phyloP scores from a whole-genome alignment of 176 grass and related monocot species.

The Aegilops tauschii region DNA sequence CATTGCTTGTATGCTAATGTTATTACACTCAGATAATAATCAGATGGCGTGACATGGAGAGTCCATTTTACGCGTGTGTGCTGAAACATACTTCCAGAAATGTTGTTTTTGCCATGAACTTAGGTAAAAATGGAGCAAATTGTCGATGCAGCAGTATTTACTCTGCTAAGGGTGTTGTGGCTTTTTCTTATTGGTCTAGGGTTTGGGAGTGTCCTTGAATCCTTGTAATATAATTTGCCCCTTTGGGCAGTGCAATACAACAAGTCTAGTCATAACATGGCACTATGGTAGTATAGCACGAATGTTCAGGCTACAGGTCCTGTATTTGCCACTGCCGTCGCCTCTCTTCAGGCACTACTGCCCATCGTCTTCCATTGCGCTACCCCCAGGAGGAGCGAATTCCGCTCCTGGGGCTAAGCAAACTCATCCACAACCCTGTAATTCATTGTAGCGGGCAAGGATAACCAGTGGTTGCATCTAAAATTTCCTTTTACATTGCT shows the following conservation, averaged over 20 bases:
- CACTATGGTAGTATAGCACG: neutral
- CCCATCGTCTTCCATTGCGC: neutral
- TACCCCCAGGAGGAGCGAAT: neutral
- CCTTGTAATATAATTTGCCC: neutral
- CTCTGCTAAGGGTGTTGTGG: neutral
- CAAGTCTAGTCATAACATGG: neutral
- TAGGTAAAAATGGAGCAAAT: neutral
- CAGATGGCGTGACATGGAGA: neutral
- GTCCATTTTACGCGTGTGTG: constrained; percentile 1
- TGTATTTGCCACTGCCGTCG: neutral
- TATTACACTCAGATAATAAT: constrained; percentile 5
- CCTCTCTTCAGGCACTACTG: neutral
- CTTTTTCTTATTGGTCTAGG: neutral
- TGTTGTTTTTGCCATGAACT: neutral
- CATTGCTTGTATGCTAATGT: neutral
- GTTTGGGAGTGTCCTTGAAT: neutral
- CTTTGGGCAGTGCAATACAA: neutral
- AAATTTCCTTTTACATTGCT: neutral
- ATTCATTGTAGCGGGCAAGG: neutral
- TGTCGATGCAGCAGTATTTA: neutral
- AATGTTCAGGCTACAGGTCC: neutral
- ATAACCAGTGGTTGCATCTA: constrained; percentile 5
- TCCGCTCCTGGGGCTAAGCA: neutral
- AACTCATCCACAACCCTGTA: neutral
- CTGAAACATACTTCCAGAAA: neutral